phyloP scores from a whole-genome alignment of 2,329 filamentous ascomycete genomes.

The Fusarium nygamai region DNA sequence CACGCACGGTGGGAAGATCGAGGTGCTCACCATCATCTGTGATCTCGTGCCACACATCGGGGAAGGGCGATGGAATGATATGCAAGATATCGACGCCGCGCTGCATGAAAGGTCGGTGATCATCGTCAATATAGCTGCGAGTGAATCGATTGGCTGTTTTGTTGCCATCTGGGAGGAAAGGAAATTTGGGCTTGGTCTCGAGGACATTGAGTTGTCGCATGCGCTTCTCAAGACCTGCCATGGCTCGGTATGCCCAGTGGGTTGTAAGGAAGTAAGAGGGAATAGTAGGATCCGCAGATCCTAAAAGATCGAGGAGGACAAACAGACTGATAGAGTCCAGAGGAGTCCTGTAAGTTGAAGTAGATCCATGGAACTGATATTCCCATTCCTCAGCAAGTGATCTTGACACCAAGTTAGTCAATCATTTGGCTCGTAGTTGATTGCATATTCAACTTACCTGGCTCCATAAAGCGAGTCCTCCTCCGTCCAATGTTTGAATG shows the following conservation, averaged over 20 bases:
- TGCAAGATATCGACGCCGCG: constrained; percentile 90
- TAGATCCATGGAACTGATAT: constrained; percentile 70
- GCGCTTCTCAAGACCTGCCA: constrained; percentile 79
- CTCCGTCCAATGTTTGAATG: constrained; percentile 82
- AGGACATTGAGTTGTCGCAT: constrained; percentile 74
- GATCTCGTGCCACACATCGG: constrained; percentile 85
- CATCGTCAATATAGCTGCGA: constrained; percentile 74
- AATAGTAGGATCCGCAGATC: constrained; percentile 72
- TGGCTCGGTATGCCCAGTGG: constrained; percentile 88
- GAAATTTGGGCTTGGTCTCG: constrained; percentile 61
- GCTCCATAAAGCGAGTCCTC: constrained; percentile 90
- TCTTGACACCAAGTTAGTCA: constrained; percentile 43
- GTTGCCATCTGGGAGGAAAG: constrained; percentile 73
- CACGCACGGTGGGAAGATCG: constrained; percentile 80
- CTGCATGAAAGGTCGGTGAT: constrained; percentile 90
- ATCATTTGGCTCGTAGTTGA: not conserved
- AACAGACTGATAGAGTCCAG: constrained; percentile 87
- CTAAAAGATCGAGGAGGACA: constrained; percentile 90
- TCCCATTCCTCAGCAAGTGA: constrained; percentile 89
- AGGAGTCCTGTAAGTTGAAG: constrained; percentile 78
- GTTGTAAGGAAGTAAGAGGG: constrained; percentile 91
- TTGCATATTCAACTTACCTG: constrained; percentile 62
- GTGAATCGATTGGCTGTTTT: constrained; percentile 62
- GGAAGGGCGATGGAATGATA: constrained; percentile 86
- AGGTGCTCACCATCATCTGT: constrained; percentile 86